Evolutionary conservation across 305 asterid genomes (phyloP).

Genomic region (Solanum hybrid): DNA sequence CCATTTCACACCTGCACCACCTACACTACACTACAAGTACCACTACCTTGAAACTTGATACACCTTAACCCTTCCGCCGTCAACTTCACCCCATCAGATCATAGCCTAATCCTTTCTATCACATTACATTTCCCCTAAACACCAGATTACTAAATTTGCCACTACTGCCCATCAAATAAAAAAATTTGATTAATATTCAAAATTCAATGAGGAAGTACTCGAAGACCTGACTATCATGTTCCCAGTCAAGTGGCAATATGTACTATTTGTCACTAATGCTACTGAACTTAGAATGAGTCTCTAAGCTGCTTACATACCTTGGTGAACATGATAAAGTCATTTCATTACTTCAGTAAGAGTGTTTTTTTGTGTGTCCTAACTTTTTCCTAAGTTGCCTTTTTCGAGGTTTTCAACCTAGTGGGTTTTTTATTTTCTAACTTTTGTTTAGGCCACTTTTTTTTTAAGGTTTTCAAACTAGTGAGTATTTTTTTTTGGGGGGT

Average conservation of each 20-base stretch:
- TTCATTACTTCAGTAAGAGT: not conserved
- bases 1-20: not conserved
- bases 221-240: not conserved
- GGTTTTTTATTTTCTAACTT: not conserved
- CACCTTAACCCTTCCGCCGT: not conserved
- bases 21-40: not conserved
- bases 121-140: not conserved
- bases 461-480: not conserved
- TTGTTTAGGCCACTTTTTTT: not conserved
- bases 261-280: not conserved
- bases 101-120: not conserved
- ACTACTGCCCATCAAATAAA: not conserved
- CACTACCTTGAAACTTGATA: not conserved
- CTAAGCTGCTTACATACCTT: not conserved
- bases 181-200: no score
- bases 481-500: not conserved
- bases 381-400: not conserved
- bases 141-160: not conserved
- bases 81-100: not conserved
- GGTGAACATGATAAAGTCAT: not conserved
- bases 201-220: not conserved
- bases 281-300: not conserved
- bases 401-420: not conserved
- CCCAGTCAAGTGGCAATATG: not conserved
- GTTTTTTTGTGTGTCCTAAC: not conserved